phyloP scores from a whole-genome alignment of 208 protist species.

The Blechomonas ayalai region DNA sequence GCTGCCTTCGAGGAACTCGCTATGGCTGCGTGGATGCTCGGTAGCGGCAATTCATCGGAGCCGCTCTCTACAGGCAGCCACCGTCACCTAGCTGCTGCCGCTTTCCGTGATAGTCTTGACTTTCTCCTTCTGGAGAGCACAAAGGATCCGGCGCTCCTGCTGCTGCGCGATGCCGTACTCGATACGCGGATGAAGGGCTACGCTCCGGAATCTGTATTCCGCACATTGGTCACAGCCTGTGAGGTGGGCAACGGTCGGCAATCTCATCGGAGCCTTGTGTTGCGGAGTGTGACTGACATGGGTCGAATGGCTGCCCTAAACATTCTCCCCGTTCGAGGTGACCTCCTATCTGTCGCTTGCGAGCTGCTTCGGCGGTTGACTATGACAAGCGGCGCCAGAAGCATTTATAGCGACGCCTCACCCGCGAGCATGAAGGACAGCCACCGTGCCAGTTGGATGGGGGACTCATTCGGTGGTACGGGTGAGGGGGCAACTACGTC shows the following conservation, averaged over 20 bases:
- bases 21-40: too few relatives aligned
- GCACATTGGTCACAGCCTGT: slow-evolving; percentile 54
- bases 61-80: neutral
- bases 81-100: slow-evolving; percentile 8
- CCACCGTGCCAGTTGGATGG: too few relatives aligned
- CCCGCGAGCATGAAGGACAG: too few relatives aligned
- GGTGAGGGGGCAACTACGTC: too few relatives aligned
- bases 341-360: slow-evolving; percentile 31
- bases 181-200: slow-evolving; percentile 30
- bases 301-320: slow-evolving; percentile 59
- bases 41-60: too few relatives aligned
- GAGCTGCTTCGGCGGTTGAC: slow-evolving; percentile 35
- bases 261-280: slow-evolving; percentile 22
- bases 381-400: slow-evolving; percentile 5
- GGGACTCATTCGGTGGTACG: too few relatives aligned
- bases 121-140: slow-evolving; percentile 40
- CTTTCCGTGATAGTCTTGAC: slow-evolving; percentile 45
- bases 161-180: slow-evolving; percentile 47
- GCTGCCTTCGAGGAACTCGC: too few relatives aligned
- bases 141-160: slow-evolving; percentile 25
- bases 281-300: slow-evolving; percentile 59
- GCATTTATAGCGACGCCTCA: too few relatives aligned
- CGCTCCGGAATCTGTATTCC: slow-evolving; percentile 33
- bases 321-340: slow-evolving; percentile 38
- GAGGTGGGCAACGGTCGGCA: slow-evolving; percentile 16